Evolutionary conservation across 768 basidiomycete species (phyloP).

Genomic region (Boletus vinaceobasis): DNA sequence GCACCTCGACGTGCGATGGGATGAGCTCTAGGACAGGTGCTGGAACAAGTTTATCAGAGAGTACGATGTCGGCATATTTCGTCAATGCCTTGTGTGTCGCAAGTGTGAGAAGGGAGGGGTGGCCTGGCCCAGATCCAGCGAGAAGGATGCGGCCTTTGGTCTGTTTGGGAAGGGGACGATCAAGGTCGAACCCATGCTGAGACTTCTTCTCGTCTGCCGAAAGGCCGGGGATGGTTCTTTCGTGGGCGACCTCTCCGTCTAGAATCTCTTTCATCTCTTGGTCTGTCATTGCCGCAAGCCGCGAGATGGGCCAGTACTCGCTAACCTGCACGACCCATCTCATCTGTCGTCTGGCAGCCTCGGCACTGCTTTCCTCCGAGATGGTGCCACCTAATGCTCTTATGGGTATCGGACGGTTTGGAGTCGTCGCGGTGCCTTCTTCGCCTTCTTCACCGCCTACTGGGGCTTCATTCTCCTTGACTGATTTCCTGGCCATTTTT

Average conservation of each 20-base stretch:
- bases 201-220: slow-evolving; percentile 36
- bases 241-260: slow-evolving; percentile 31
- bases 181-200: slow-evolving; percentile 26
- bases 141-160: slow-evolving; percentile 73
- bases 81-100: slow-evolving; percentile 83
- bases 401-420: slow-evolving; percentile 66
- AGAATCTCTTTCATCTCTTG: slow-evolving; percentile 67
- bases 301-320: slow-evolving; percentile 90
- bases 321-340: slow-evolving; percentile 94
- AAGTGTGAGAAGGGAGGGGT: slow-evolving; percentile 86
- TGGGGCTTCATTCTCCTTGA: background rate
- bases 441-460: slow-evolving; percentile 48
- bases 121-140: slow-evolving; percentile 93
- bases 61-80: slow-evolving; percentile 76
- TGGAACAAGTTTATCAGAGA: slow-evolving; percentile 96
- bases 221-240: slow-evolving; percentile 9
- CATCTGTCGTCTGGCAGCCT: slow-evolving; percentile 64
- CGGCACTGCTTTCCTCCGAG: slow-evolving; percentile 37
- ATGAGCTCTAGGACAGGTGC: slow-evolving; percentile 82
- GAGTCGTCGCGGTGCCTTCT: slow-evolving; percentile 52
- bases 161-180: slow-evolving; percentile 12
- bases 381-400: background rate
- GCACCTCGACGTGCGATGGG: slow-evolving; percentile 65
- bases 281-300: slow-evolving; percentile 65
- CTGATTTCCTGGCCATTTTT: slow-evolving; percentile 41